Evolutionary conservation across 179 eudicot species (phyloP).

Genomic region (Monotropa hypopitys): DNA sequence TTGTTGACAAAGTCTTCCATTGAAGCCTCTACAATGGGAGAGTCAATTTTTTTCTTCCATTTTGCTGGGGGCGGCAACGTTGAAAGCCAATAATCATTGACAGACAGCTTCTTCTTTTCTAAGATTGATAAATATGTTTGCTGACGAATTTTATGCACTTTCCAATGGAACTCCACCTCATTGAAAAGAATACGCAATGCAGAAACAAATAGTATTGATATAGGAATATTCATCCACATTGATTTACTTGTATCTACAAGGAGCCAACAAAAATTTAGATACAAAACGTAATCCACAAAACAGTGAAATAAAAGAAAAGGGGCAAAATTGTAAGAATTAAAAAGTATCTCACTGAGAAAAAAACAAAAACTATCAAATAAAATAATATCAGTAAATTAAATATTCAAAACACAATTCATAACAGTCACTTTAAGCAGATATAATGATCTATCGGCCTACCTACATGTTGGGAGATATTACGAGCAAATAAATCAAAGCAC

Average conservation of each 20-base stretch:
- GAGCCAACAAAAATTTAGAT: conserved; percentile 5
- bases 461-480: neutral
- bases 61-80: conserved; percentile 42
- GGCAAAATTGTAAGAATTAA: neutral
- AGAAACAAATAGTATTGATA: conserved; percentile 57
- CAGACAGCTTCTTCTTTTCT: conserved; percentile 67
- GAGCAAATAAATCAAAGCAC: neutral
- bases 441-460: neutral
- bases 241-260: conserved; percentile 94
- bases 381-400: neutral
- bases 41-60: conserved; percentile 84
- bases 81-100: conserved; percentile 61
- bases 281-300: neutral
- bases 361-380: neutral
- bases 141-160: conserved; percentile 31
- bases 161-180: conserved; percentile 50
- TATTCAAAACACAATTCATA: neutral
- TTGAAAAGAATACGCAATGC: conserved; percentile 45
- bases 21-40: conserved; percentile 84
- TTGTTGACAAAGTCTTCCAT: conserved; percentile 64
- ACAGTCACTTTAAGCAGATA: neutral
- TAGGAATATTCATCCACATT: conserved; percentile 94
- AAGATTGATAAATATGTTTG: conserved; percentile 42
- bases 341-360: neutral
- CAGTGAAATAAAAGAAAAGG: neutral